Evolutionary conservation across 192 early-diverging fungal genomes (phyloP).

Genomic region (Backusella parvicylindrica): DNA sequence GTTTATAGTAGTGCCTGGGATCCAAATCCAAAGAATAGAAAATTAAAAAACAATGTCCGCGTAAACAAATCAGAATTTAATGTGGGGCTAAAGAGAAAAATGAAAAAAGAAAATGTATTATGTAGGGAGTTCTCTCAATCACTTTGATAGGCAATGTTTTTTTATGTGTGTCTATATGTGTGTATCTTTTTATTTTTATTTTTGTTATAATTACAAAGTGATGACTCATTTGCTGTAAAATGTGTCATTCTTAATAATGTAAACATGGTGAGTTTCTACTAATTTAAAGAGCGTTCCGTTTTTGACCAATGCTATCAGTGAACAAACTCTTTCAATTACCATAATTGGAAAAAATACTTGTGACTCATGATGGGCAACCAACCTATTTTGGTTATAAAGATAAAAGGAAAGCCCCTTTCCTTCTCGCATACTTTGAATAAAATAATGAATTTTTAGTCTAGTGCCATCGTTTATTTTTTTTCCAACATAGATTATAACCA

Average conservation of each 20-base stretch:
- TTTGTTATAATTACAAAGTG: background rate
- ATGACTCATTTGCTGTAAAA: background rate
- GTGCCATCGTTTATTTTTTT: background rate
- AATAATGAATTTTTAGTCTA: background rate
- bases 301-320: background rate
- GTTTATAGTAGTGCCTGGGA: background rate
- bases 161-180: background rate
- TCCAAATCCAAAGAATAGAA: background rate
- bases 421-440: background rate
- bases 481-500: background rate
- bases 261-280: background rate
- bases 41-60: background rate
- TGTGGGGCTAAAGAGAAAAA: background rate
- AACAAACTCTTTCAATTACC: background rate
- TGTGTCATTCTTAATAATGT: conserved; percentile 1
- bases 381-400: background rate
- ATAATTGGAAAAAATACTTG: background rate
- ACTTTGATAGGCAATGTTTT: background rate
- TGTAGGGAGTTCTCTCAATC: too few species aligned
- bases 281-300: background rate
- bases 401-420: background rate
- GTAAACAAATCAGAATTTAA: background rate
- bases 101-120: background rate
- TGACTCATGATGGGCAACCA: conserved; percentile 4
- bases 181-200: too few species aligned